Evolutionary conservation across 768 basidiomycete genomes (phyloP).

Genomic region (Lanmaoa pseudosensibilis): DNA sequence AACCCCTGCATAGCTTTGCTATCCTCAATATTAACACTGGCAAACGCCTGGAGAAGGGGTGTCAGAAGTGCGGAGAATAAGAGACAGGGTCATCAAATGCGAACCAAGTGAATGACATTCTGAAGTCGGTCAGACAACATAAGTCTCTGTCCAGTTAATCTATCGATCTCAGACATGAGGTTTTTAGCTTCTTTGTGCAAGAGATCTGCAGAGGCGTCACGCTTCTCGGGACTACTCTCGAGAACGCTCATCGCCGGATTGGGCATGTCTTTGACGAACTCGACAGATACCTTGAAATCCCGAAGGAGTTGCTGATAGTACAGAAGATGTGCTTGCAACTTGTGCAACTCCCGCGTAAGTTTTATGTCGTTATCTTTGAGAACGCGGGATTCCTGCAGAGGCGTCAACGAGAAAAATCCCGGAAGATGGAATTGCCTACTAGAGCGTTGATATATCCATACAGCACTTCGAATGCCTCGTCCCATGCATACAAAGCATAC

Average conservation of each 20-base stretch:
- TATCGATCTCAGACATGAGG: conserved; percentile 48
- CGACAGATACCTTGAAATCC: conserved; percentile 51
- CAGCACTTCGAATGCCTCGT: conserved; percentile 54
- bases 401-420: background rate
- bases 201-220: conserved; percentile 30
- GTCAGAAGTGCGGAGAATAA: background rate
- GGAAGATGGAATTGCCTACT: conserved; percentile 32
- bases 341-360: conserved; percentile 55
- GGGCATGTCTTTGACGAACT: conserved; percentile 46
- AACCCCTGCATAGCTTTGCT: conserved; percentile 50
- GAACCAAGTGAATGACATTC: conserved; percentile 36
- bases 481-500: conserved; percentile 64
- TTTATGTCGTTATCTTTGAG: conserved; percentile 41
- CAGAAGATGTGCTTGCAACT: conserved; percentile 57
- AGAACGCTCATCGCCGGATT: conserved; percentile 47
- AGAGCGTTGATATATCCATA: conserved; percentile 50
- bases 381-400: conserved; percentile 45
- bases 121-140: conserved; percentile 36
- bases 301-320: conserved; percentile 55
- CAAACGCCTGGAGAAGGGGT: conserved; percentile 47
- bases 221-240: conserved; percentile 5
- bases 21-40: conserved; percentile 55
- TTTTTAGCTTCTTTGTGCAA: conserved; percentile 50
- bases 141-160: conserved; percentile 39
- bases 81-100: background rate